These are phyloP conservation scores for Nemania abortiva DNA, from an alignment of 2,329 filamentous ascomycete species.

Conservation along the genomic window DNA sequence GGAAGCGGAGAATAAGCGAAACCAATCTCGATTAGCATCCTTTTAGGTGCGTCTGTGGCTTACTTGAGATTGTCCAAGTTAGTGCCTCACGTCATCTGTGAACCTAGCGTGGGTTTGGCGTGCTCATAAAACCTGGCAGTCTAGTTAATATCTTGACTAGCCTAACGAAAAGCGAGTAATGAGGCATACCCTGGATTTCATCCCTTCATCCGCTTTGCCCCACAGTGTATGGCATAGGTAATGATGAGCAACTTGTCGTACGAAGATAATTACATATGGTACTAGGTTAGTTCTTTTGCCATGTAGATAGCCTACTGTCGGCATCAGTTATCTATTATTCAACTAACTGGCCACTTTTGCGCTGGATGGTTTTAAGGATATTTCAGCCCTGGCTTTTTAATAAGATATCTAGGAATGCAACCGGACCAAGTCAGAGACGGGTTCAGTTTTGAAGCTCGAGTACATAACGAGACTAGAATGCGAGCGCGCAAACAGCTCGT, in stretches of 20 bases:
- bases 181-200: neutral
- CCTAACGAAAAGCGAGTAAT: constrained; percentile 18
- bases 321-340: too few species aligned
- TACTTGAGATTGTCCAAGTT: neutral
- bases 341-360: too few species aligned
- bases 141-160: constrained; percentile 13
- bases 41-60: constrained; percentile 1
- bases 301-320: neutral
- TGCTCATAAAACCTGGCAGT: neutral
- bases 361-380: too few species aligned
- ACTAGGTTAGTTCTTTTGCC: neutral
- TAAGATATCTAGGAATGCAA: too few species aligned
- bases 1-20: constrained; percentile 24
- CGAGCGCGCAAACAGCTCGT: neutral
- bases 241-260: neutral
- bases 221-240: neutral
- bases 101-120: neutral
- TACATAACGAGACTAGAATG: neutral
- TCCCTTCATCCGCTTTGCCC: neutral
- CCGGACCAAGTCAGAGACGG: too few species aligned
- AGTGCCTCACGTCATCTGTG: constrained; percentile 16
- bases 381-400: too few species aligned
- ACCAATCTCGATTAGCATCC: constrained; percentile 15
- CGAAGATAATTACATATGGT: neutral
- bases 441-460: too few species aligned